These are phyloP conservation scores for Austroboletus niveus DNA, from an alignment of 1,284 basidiomycete species.

Conservation along the genomic window DNA sequence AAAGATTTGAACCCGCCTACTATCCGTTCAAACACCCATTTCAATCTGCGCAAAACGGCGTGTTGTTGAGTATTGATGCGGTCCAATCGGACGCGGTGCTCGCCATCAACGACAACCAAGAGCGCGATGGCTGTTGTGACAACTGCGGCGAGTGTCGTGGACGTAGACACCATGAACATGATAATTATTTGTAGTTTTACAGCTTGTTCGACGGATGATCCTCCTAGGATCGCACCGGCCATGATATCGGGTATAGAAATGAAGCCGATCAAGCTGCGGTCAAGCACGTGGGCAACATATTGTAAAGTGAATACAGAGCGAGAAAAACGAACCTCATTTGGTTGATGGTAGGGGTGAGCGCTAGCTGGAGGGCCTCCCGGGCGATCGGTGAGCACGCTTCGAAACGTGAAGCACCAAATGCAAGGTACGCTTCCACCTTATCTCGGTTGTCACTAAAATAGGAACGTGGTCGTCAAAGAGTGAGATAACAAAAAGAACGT, in stretches of 20 bases:
- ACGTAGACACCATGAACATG: constrained; percentile 87
- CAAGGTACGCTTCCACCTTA: constrained; percentile 80
- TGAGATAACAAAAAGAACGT: background rate
- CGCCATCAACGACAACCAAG: constrained; percentile 59
- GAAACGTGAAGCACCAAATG: constrained; percentile 76
- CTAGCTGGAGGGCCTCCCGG: constrained; percentile 72
- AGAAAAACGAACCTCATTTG: constrained; percentile 67
- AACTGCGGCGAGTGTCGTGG: constrained; percentile 67
- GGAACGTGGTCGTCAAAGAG: background rate
- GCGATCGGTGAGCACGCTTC: constrained; percentile 80
- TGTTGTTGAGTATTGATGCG: constrained; percentile 57
- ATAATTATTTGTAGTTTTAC: constrained; percentile 86
- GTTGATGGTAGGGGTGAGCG: constrained; percentile 78
- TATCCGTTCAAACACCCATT: constrained; percentile 25
- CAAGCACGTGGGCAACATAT: background rate
- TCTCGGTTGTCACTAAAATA: constrained; percentile 69
- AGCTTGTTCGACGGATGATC: constrained; percentile 79
- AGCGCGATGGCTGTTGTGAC: constrained; percentile 61
- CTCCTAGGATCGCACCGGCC: constrained; percentile 86
- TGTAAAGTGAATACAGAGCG: background rate
- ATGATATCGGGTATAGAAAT: constrained; percentile 80
- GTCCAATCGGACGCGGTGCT: constrained; percentile 69
- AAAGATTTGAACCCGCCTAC: constrained; percentile 3
- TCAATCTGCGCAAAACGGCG: constrained; percentile 44
- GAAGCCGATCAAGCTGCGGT: constrained; percentile 70